Conservation (phyloP, 1,139 yeast species). For the Geotrichum aggregatum region DNA sequence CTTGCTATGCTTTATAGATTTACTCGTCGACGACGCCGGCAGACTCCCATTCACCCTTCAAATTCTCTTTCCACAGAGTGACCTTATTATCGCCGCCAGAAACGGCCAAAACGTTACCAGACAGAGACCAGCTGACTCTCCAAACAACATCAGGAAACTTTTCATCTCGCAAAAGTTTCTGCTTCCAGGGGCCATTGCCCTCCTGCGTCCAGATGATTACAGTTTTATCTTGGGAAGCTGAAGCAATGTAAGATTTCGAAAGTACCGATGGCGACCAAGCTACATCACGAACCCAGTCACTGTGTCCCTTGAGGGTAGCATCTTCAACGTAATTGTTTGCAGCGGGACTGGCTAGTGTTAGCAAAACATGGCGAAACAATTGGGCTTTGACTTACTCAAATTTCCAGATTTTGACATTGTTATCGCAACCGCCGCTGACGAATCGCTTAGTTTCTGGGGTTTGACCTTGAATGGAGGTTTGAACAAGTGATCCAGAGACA, state of each 20-base stretch:
- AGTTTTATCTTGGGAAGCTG: slow-evolving; percentile 95
- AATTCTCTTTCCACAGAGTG: slow-evolving; percentile 92
- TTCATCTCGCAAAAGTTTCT: slow-evolving; percentile 61
- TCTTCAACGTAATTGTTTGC: slow-evolving; percentile 64
- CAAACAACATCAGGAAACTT: slow-evolving; percentile 95
- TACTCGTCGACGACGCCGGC: slow-evolving; percentile 91
- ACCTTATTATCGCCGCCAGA: slow-evolving; percentile 96
- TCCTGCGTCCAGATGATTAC: slow-evolving; percentile 92
- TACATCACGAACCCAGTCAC: slow-evolving; percentile 98
- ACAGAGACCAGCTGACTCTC: slow-evolving; percentile 96
- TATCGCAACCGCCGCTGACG: slow-evolving; percentile 94
- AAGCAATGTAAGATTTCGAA: slow-evolving; percentile 87
- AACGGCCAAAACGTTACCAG: slow-evolving; percentile 92
- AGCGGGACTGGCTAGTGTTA: slow-evolving; percentile 34
- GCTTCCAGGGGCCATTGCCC: slow-evolving; percentile 71
- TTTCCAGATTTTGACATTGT: slow-evolving; percentile 87
- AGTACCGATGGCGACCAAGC: slow-evolving; percentile 95
- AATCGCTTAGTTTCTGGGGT: slow-evolving; percentile 53
- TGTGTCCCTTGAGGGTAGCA: slow-evolving; percentile 78
- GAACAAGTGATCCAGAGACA: slow-evolving; percentile 39
- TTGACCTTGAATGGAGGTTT: slow-evolving; percentile 25
- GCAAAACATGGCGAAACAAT: not conserved
- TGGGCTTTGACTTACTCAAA: slow-evolving; percentile 43
- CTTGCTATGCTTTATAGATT: slow-evolving; percentile 6
- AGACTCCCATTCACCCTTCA: slow-evolving; percentile 92